A percentile compares a stretch with the other conserved stretches of the same genome.
Evolutionary conservation across 768 basidiomycete species (phyloP).

Genomic region (Leccinum barrowsii): DNA sequence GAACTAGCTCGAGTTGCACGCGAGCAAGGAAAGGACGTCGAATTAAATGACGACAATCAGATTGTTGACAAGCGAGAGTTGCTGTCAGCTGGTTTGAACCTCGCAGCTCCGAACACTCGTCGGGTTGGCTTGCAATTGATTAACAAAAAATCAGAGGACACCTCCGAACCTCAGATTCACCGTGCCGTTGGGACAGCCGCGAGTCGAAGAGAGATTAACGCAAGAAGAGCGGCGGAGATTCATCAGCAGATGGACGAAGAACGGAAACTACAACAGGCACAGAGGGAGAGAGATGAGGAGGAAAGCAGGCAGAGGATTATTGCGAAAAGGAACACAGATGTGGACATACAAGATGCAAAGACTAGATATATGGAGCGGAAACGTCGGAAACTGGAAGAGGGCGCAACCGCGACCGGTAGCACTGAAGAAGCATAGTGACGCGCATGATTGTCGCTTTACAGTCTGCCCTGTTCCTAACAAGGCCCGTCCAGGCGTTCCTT

Average conservation of each 20-base stretch:
- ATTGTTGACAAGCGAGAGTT: conserved; percentile 95
- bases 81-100: conserved; percentile 87
- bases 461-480: conserved; percentile 4
- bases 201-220: conserved; percentile 75
- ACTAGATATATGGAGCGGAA: conserved; percentile 79
- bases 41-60: conserved; percentile 95
- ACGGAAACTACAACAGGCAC: conserved; percentile 50
- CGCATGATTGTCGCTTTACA: background rate
- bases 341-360: conserved; percentile 68
- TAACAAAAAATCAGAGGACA: conserved; percentile 22
- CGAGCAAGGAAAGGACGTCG: conserved; percentile 78
- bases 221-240: conserved; percentile 76
- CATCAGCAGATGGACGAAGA: conserved; percentile 77
- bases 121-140: conserved; percentile 48
- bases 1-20: conserved; percentile 69
- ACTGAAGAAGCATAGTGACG: conserved; percentile 13
- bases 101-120: conserved; percentile 79
- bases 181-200: conserved; percentile 86
- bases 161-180: conserved; percentile 45
- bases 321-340: conserved; percentile 71
- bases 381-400: conserved; percentile 63
- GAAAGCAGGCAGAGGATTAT: conserved; percentile 65
- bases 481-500: conserved; percentile 28
- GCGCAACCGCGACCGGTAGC: background rate
- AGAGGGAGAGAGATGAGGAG: conserved; percentile 56